These are phyloP conservation scores for Mycena floridula DNA, from an alignment of 768 basidiomycete genomes.

Conservation along the genomic window DNA sequence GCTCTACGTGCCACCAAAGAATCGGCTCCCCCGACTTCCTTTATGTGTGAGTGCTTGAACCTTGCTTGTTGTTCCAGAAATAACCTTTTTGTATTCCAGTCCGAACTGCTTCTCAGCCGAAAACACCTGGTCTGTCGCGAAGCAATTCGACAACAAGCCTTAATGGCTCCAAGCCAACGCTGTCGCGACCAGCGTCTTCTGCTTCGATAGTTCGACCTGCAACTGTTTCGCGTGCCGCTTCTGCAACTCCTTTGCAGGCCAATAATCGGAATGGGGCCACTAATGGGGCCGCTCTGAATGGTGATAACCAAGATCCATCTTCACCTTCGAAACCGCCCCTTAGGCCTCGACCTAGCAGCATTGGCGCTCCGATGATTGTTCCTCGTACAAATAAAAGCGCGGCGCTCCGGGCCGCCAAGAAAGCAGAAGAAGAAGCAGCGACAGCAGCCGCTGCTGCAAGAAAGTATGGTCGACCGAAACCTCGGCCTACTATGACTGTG, in stretches of 20 bases:
- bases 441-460: slow-evolving; percentile 34
- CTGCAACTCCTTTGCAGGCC: slow-evolving; percentile 3
- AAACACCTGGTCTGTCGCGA: slow-evolving; percentile 37
- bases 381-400: slow-evolving; percentile 77
- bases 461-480: background rate
- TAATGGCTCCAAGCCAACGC: slow-evolving; percentile 15
- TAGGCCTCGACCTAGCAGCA: slow-evolving; percentile 48
- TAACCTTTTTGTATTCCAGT: slow-evolving; percentile 27
- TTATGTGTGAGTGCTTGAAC: slow-evolving; percentile 59
- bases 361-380: slow-evolving; percentile 51
- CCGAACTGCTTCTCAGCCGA: slow-evolving; percentile 35
- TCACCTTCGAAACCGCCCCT: slow-evolving; percentile 21
- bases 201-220: slow-evolving; percentile 19
- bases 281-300: slow-evolving; percentile 7
- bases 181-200: slow-evolving; percentile 37
- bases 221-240: slow-evolving; percentile 8
- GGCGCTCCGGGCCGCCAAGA: slow-evolving; percentile 61
- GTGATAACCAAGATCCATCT: background rate
- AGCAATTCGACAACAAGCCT: slow-evolving; percentile 34
- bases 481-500: no score
- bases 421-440: slow-evolving; percentile 42
- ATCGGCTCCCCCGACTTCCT: slow-evolving; percentile 57
- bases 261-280: slow-evolving; percentile 13
- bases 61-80: slow-evolving; percentile 1
- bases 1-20: slow-evolving; percentile 60